Conservation (phyloP, 306 rosid species). For the Cicer chorassanicum region DNA sequence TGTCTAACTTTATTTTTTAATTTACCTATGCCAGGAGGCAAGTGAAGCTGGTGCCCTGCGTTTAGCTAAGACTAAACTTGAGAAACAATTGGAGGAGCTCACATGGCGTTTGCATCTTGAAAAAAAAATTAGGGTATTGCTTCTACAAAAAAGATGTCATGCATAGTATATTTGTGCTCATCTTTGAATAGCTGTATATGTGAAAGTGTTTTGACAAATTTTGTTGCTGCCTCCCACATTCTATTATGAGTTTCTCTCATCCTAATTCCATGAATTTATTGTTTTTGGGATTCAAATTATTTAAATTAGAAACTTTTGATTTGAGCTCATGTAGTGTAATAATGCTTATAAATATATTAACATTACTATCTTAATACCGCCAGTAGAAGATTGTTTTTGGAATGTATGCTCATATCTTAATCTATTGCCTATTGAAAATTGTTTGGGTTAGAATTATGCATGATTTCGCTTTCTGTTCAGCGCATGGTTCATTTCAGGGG, state of each 20-base stretch:
- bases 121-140: slow-evolving; percentile 85
- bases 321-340: slow-evolving; percentile 11
- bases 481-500: slow-evolving; percentile 3
- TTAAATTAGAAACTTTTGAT: slow-evolving; percentile 30
- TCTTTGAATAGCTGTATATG: not conserved
- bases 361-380: slow-evolving; percentile 1
- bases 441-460: not conserved
- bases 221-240: slow-evolving; percentile 13
- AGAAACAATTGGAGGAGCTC: slow-evolving; percentile 93
- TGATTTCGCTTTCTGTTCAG: slow-evolving; percentile 9
- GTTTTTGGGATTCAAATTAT: slow-evolving; percentile 23
- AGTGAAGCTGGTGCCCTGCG: slow-evolving; percentile 97
- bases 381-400: slow-evolving; percentile 8
- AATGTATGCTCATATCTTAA: slow-evolving; percentile 23
- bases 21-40: slow-evolving; percentile 76
- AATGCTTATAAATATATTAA: slow-evolving; percentile 9
- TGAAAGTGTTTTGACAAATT: slow-evolving; percentile 34
- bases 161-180: not conserved
- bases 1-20: slow-evolving; percentile 7
- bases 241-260: slow-evolving; percentile 18
- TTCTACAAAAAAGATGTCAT: slow-evolving; percentile 4
- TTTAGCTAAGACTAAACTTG: slow-evolving; percentile 90
- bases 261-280: slow-evolving; percentile 1
- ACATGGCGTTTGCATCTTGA: slow-evolving; percentile 97
- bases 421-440: not conserved